phyloP scores from a whole-genome alignment of 2,329 filamentous ascomycete species.

The Chrysosporium keratinophilum region DNA sequence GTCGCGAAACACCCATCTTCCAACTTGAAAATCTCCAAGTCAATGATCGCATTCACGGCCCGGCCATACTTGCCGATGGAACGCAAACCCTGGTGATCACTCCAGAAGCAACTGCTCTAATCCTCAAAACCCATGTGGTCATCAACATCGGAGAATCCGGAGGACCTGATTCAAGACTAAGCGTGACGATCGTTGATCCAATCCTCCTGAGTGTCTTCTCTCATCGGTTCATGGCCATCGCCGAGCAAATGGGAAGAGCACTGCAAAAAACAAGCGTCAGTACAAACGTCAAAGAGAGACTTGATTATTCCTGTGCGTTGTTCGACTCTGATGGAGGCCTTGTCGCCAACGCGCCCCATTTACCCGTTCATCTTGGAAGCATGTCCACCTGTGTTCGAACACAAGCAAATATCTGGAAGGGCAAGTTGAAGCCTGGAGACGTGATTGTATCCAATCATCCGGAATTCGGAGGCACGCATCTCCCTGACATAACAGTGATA shows the following conservation, averaged over 20 bases:
- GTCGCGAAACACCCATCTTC: slow-evolving; percentile 69
- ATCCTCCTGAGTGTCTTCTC: slow-evolving; percentile 70
- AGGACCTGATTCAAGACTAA: slow-evolving; percentile 38
- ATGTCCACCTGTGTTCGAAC: slow-evolving; percentile 71
- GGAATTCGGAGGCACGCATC: slow-evolving; percentile 71
- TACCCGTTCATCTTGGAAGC: slow-evolving; percentile 66
- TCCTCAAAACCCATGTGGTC: slow-evolving; percentile 74
- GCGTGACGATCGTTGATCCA: slow-evolving; percentile 54
- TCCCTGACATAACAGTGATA: slow-evolving; percentile 71
- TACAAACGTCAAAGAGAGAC: slow-evolving; percentile 66
- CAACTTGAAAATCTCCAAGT: slow-evolving; percentile 63
- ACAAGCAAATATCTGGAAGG: slow-evolving; percentile 68
- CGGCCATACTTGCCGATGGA: slow-evolving; percentile 69
- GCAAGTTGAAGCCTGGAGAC: slow-evolving; percentile 66
- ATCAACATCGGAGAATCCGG: slow-evolving; percentile 59
- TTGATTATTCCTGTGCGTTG: slow-evolving; percentile 68
- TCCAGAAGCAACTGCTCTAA: slow-evolving; percentile 58
- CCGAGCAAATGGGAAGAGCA: slow-evolving; percentile 72
- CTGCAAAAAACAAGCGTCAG: slow-evolving; percentile 71
- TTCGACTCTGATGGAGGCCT: slow-evolving; percentile 62
- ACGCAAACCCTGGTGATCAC: slow-evolving; percentile 73
- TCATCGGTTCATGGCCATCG: slow-evolving; percentile 75
- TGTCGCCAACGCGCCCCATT: slow-evolving; percentile 66
- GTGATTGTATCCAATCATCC: slow-evolving; percentile 78
- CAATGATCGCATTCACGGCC: slow-evolving; percentile 64